Conservation (phyloP, 805 yeast species). For the Kuraishia hungarica region DNA sequence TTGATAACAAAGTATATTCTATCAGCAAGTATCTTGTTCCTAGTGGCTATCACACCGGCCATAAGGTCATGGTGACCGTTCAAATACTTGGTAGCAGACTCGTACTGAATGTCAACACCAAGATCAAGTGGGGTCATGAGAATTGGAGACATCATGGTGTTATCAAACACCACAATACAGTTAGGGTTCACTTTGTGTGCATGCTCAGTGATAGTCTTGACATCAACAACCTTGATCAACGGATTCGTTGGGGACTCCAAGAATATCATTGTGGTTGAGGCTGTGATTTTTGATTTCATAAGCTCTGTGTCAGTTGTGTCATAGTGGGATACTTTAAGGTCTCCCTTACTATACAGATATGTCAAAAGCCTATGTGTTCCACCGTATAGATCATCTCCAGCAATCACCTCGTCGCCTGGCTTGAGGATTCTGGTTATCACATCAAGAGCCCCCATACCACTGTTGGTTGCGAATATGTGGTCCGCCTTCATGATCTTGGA, state of each 20-base stretch:
- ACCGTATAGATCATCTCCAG: constrained; percentile 93
- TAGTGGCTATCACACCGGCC: constrained; percentile 87
- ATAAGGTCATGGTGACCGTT: constrained; percentile 95
- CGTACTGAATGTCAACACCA: constrained; percentile 89
- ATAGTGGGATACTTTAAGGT: constrained; percentile 60
- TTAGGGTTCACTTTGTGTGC: constrained; percentile 66
- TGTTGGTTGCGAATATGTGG: constrained; percentile 71
- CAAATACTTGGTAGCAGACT: constrained; percentile 86
- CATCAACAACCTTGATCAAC: constrained; percentile 78
- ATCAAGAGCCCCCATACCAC: constrained; percentile 92
- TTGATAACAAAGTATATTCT: constrained; percentile 70
- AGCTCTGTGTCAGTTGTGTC: constrained; percentile 71
- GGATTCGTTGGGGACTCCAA: constrained; percentile 95
- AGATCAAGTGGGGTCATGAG: constrained; percentile 77
- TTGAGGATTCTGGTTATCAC: constrained; percentile 65
- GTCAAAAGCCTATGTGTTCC: constrained; percentile 85
- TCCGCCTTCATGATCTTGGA: constrained; percentile 74
- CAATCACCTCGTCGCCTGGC: constrained; percentile 87
- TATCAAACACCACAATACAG: constrained; percentile 76
- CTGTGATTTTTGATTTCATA: constrained; percentile 46
- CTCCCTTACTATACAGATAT: constrained; percentile 54
- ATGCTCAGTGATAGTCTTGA: constrained; percentile 52
- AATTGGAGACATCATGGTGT: constrained; percentile 95
- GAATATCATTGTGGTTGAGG: constrained; percentile 65
- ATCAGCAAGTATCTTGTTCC: constrained; percentile 55